Percentiles rank a stretch among this genome's conserved stretches.
These are phyloP conservation scores for Nigrospora sphaerica DNA, from an alignment of 2,329 filamentous ascomycete species.

Conservation along the genomic window DNA sequence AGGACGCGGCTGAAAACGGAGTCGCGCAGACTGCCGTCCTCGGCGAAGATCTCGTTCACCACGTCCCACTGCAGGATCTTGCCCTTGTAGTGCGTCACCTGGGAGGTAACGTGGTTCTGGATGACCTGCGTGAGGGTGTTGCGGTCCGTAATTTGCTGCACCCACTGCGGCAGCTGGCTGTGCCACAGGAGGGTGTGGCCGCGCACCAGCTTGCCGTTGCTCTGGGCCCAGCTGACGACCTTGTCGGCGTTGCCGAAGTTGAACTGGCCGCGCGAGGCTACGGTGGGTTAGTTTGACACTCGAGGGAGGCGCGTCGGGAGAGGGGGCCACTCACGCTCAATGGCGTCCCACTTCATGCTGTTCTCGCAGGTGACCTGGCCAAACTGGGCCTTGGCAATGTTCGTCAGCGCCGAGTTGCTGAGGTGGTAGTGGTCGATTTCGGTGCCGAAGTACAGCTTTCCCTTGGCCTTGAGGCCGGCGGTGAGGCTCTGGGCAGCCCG, in stretches of 20 bases:
- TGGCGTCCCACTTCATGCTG: conserved; percentile 2
- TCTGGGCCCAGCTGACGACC: conserved; percentile 23
- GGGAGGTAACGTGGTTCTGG: conserved; percentile 46
- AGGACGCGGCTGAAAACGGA: conserved; percentile 59
- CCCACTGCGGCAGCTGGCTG: conserved; percentile 6
- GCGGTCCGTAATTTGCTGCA: conserved; percentile 8
- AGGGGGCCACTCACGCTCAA: background rate
- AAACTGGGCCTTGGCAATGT: background rate
- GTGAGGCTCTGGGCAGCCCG: background rate
- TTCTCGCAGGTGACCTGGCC: background rate
- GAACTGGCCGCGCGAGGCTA: conserved; percentile 1
- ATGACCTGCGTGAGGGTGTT: conserved; percentile 42
- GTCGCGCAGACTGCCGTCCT: conserved; percentile 47
- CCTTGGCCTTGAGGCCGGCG: background rate
- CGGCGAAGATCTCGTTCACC: conserved; percentile 54
- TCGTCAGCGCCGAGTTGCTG: background rate
- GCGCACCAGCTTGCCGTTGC: conserved; percentile 31
- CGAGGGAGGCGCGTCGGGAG: fast-evolving
- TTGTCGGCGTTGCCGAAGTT: conserved; percentile 20
- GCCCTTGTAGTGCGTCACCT: conserved; percentile 50
- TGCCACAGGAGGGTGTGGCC: conserved; percentile 37
- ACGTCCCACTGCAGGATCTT: conserved; percentile 47
- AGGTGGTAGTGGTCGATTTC: conserved; percentile 1
- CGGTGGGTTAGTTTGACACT: background rate
- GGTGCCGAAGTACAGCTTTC: background rate